A percentile compares a stretch with the other conserved stretches of the same genome.
These are phyloP conservation scores for Acmispon strigosus DNA, from an alignment of 306 rosid species.

Conservation along the genomic window DNA sequence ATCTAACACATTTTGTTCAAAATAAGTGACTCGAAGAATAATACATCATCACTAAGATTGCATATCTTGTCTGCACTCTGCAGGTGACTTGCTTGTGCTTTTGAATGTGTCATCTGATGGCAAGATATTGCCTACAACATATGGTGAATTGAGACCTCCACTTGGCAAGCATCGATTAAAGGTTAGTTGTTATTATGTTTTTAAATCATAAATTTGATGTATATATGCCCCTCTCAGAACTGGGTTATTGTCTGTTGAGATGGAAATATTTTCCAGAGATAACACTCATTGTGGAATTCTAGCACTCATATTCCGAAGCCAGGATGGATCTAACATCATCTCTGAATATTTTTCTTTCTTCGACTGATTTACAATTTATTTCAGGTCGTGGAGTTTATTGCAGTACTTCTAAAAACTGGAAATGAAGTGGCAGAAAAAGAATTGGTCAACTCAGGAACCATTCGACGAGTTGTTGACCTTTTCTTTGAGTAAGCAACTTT, in stretches of 20 bases:
- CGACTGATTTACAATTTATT: slow-evolving; percentile 13
- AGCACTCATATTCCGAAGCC: not conserved
- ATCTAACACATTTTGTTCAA: slow-evolving; percentile 4
- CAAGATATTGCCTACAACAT: slow-evolving; percentile 72
- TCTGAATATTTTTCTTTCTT: not conserved
- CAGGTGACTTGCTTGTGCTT: slow-evolving; percentile 79
- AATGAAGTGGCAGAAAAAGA: slow-evolving; percentile 80
- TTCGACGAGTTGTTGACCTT: slow-evolving; percentile 76
- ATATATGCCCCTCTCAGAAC: not conserved
- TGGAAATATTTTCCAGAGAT: not conserved
- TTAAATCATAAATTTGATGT: not conserved
- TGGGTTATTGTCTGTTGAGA: not conserved
- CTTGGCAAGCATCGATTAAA: slow-evolving; percentile 94
- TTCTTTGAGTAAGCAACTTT: slow-evolving; percentile 80
- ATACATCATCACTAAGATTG: slow-evolving; percentile 4
- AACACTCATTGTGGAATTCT: not conserved
- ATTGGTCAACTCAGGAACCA: slow-evolving; percentile 76
- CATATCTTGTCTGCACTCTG: slow-evolving; percentile 30
- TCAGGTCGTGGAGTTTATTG: slow-evolving; percentile 92
- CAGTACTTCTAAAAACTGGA: slow-evolving; percentile 71
- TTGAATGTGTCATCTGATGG: slow-evolving; percentile 67
- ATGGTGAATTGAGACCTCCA: slow-evolving; percentile 94
- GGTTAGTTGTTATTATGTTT: slow-evolving; percentile 41
- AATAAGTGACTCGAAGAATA: too few species aligned
- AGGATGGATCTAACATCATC: not conserved